Evolutionary conservation across 495 filamentous ascomycete genomes (phyloP).

Genomic region (Daldinia caldariorum): DNA sequence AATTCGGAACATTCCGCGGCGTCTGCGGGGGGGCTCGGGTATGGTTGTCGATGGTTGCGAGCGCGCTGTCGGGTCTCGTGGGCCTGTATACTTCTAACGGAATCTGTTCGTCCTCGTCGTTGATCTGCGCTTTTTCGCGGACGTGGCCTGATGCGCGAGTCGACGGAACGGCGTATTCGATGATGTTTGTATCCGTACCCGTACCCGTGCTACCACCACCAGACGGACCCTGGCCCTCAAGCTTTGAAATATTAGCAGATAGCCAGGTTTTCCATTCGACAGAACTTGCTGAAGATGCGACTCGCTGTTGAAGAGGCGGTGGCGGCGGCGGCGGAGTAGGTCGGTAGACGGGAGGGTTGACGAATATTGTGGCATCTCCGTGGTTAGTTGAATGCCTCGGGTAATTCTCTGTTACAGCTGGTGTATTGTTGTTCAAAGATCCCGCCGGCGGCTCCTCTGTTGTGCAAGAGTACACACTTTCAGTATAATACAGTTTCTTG

Average conservation of each 20-base stretch:
- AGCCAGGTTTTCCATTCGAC: conserved; percentile 65
- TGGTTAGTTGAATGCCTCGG: conserved; percentile 23
- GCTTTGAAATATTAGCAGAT: conserved; percentile 60
- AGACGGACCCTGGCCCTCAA: conserved; percentile 56
- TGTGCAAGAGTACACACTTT: conserved; percentile 58
- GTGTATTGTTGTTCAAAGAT: conserved; percentile 9
- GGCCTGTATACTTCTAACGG: conserved; percentile 34
- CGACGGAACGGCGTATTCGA: conserved; percentile 52
- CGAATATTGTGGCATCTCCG: conserved; percentile 47
- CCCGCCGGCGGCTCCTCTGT: conserved; percentile 25
- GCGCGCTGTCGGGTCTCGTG: conserved; percentile 20
- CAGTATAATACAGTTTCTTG: conserved; percentile 48
- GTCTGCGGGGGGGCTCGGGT: conserved; percentile 52
- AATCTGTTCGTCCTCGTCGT: conserved; percentile 57
- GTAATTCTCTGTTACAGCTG: conserved; percentile 17
- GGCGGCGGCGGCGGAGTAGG: conserved; percentile 38
- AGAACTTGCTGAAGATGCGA: conserved; percentile 55
- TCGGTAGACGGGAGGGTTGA: conserved; percentile 39
- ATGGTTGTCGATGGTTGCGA: conserved; percentile 35
- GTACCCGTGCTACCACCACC: conserved; percentile 2
- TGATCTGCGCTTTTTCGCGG: conserved; percentile 68
- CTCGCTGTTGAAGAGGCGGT: conserved; percentile 45
- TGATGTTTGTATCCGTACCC: conserved; percentile 37
- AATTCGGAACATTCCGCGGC: conserved; percentile 51
- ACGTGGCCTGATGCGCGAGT: conserved; percentile 60